Conservation (phyloP, 2,329 filamentous ascomycete species). For the Colletotrichum sp. region DNA sequence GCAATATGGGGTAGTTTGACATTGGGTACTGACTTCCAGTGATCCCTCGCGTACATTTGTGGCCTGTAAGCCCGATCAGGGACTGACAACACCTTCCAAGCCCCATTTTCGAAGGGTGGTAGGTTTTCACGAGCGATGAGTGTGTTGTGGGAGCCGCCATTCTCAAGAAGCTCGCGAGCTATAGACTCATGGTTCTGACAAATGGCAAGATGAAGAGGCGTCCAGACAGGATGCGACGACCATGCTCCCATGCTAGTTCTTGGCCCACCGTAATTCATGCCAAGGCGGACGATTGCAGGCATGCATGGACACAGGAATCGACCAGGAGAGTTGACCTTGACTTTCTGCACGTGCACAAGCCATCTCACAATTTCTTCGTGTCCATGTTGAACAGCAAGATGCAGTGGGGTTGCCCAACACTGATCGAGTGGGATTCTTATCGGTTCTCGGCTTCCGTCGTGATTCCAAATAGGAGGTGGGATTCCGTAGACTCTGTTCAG, state of each 20-base stretch:
- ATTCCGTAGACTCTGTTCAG: not conserved
- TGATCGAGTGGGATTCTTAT: not conserved
- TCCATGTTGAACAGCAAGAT: not conserved
- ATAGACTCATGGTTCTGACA: not conserved
- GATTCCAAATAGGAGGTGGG: rapidly evolving
- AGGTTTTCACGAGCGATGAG: not conserved
- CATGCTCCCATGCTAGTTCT: not conserved
- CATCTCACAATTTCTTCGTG: not conserved
- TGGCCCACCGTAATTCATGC: rapidly evolving
- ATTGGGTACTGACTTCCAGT: not conserved
- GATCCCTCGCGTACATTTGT: not conserved
- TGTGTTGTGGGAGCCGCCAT: not conserved
- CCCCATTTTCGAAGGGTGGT: not conserved
- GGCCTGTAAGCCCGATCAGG: not conserved
- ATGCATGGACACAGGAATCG: not conserved
- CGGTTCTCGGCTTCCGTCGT: not conserved
- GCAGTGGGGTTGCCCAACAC: not conserved
- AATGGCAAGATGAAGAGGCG: not conserved
- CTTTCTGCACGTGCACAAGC: not conserved
- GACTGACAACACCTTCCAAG: not conserved
- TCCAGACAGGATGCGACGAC: not conserved
- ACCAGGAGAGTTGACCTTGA: not conserved
- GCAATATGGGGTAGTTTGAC: not conserved
- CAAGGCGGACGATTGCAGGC: not conserved
- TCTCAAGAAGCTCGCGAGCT: not conserved